Conservation (phyloP, 768 basidiomycete species). For the Lentinula raphanica region DNA sequence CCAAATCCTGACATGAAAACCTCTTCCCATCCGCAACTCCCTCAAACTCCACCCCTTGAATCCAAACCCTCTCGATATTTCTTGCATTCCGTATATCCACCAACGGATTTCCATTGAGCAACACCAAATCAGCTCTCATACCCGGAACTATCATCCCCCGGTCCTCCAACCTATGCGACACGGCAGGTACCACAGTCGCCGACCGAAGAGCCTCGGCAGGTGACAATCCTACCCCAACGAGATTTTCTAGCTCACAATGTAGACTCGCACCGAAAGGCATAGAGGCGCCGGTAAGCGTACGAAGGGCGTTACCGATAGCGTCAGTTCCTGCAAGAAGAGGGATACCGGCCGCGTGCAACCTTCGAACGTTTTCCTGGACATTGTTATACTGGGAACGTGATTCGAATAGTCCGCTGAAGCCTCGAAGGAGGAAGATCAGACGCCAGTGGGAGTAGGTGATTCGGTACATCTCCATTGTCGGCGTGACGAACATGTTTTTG, state of each 20-base stretch:
- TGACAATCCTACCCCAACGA: conserved; percentile 8
- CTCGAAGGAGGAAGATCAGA: neutral
- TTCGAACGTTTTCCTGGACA: neutral
- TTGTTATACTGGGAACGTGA: neutral
- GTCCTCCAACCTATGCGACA: neutral
- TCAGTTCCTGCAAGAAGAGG: neutral
- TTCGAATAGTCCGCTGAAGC: too few relatives aligned
- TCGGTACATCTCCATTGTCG: neutral
- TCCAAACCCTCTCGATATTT: conserved; percentile 11
- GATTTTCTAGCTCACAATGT: conserved; percentile 7
- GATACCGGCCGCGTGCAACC: neutral
- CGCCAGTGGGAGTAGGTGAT: neutral
- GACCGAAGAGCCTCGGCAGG: conserved; percentile 7
- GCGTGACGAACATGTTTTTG: neutral
- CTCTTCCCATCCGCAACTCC: neutral
- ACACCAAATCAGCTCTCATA: conserved; percentile 10
- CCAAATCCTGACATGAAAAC: neutral
- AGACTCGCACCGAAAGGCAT: conserved; percentile 4
- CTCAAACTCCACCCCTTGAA: conserved; percentile 5
- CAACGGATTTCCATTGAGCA: conserved; percentile 9
- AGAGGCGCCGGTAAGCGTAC: neutral
- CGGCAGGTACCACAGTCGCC: conserved; percentile 6
- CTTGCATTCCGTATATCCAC: conserved; percentile 10
- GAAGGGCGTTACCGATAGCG: neutral
- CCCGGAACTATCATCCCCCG: conserved; percentile 6